Conservation (phyloP, 2,329 filamentous ascomycete species). For the Aspergillus fructus region DNA sequence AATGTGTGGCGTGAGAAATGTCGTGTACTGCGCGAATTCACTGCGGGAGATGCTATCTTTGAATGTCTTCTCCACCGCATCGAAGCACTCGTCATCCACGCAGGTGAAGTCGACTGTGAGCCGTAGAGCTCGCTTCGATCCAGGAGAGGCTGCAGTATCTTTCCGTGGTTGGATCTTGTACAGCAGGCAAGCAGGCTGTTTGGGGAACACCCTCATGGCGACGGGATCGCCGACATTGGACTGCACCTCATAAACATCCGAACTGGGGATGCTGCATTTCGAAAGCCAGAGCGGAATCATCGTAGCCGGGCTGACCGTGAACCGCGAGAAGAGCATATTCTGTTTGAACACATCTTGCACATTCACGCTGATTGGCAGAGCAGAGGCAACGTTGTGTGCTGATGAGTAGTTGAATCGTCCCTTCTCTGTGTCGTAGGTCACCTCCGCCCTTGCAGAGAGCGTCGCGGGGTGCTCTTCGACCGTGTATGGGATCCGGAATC, state of each 20-base stretch:
- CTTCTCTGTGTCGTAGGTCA: conserved; percentile 67
- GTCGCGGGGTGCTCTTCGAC: conserved; percentile 73
- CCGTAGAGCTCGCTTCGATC: conserved; percentile 41
- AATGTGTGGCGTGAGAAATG: conserved; percentile 54
- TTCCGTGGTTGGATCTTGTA: conserved; percentile 65
- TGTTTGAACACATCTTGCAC: conserved; percentile 96
- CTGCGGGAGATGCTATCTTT: conserved; percentile 47
- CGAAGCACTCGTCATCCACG: conserved; percentile 69
- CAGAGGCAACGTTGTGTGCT: conserved; percentile 65
- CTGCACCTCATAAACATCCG: conserved; percentile 60
- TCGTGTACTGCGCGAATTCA: conserved; percentile 46
- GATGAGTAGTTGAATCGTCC: conserved; percentile 66
- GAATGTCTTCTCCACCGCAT: conserved; percentile 49
- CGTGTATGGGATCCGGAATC: conserved; percentile 73
- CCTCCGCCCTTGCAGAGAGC: conserved; percentile 73
- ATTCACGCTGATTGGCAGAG: conserved; percentile 86
- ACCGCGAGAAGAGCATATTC: conserved; percentile 76
- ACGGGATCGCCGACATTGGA: conserved; percentile 47
- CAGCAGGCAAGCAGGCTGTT: conserved; percentile 75
- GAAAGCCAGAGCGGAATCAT: conserved; percentile 72
- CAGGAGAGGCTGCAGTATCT: conserved; percentile 16
- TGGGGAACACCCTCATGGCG: conserved; percentile 68
- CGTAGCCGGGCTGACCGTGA: conserved; percentile 82
- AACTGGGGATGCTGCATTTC: conserved; percentile 68
- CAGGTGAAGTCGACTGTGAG: conserved; percentile 75